Base-by-base conservation (phyloP, 768 basidiomycete genomes). In the Tricholoma sp. region DNA sequence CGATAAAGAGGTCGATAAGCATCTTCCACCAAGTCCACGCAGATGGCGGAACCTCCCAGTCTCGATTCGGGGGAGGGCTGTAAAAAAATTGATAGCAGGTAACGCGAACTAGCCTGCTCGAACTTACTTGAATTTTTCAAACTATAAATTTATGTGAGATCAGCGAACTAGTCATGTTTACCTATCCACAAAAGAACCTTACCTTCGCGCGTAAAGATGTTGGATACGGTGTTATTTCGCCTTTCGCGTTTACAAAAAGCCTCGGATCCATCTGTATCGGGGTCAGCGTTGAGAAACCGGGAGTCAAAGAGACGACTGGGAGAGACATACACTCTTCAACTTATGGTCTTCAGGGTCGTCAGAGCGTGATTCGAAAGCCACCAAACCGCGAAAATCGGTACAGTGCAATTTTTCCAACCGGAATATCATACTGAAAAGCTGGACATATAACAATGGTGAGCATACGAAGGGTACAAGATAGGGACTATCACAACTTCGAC, bases 391-490 rank as follows among this genome's bases (percentile, higher is more conserved):
- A 2, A 24, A 24, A 4, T 48, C 13, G 33, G 50, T 57, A 7
- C 55, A 56, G 42, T 45, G 50, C 24, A 63, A 44, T 17, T 44
- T 36, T 31, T 54, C 52, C 24, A 60, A 56, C 12, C 51, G 54
- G 34, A 59, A 65, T 24, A 59, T 56, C 29, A 57, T 58, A 37
- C 58, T 58, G 60, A 64, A 61, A 17, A 63, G 52, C 56, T 57
- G 39, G n/a, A 39, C 15, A 11, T 6, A 39, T 15, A 8, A 15
- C 12, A 13, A 39, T 15, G 37, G 37, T 39, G 15, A 39, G 37
- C 37, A 39, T 15, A 15, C 37, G 37, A 6, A 15, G 4, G 24
- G 37, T 15, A 15, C 12, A 39, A 13, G 37, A 39, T 12, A 15
- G 15, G 15, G 37, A 39, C 37, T 2, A 15, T 11, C 37, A 12